A percentile compares a stretch with the other conserved stretches of the same genome.
Evolutionary conservation across 1,139 yeast genomes (phyloP).

Genomic region (Pneumocystis sp.): DNA sequence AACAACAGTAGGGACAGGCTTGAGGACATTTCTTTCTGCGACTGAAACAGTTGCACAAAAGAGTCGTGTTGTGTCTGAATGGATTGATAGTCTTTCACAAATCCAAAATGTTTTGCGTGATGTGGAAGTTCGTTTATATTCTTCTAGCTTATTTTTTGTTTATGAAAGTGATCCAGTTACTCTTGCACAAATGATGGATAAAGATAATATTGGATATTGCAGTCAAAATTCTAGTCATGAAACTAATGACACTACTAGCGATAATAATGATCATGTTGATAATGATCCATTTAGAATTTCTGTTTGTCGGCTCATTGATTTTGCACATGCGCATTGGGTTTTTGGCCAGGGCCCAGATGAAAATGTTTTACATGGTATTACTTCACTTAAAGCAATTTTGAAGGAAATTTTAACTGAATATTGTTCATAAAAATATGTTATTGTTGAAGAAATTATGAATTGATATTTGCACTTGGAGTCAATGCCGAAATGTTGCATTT

Average conservation of each 20-base stretch:
- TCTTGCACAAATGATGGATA: constrained; percentile 21
- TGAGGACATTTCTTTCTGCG: constrained; percentile 37
- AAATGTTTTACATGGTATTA: constrained; percentile 43
- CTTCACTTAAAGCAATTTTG: neutral
- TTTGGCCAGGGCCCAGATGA: constrained; percentile 60
- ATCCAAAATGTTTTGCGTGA: constrained; percentile 49
- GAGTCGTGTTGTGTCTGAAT: constrained; percentile 28
- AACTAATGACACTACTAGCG: neutral
- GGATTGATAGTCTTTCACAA: constrained; percentile 44
- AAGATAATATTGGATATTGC: constrained; percentile 13
- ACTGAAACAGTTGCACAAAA: constrained; percentile 22
- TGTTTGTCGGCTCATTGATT: constrained; percentile 47
- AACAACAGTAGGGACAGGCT: constrained; percentile 34
- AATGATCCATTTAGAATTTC: constrained; percentile 10
- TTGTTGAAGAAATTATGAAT: neutral
- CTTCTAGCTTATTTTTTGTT: constrained; percentile 60
- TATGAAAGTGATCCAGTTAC: constrained; percentile 48
- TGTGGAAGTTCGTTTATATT: constrained; percentile 50
- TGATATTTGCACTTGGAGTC: neutral
- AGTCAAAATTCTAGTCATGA: neutral
- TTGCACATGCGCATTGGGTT: constrained; percentile 65
- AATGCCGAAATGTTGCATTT: neutral
- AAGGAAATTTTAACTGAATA: neutral
- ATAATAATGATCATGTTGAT: constrained; percentile 21
- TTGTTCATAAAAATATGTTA: neutral